phyloP scores from a whole-genome alignment of 768 basidiomycete genomes.

The Coprinellus aureogranulatus region DNA sequence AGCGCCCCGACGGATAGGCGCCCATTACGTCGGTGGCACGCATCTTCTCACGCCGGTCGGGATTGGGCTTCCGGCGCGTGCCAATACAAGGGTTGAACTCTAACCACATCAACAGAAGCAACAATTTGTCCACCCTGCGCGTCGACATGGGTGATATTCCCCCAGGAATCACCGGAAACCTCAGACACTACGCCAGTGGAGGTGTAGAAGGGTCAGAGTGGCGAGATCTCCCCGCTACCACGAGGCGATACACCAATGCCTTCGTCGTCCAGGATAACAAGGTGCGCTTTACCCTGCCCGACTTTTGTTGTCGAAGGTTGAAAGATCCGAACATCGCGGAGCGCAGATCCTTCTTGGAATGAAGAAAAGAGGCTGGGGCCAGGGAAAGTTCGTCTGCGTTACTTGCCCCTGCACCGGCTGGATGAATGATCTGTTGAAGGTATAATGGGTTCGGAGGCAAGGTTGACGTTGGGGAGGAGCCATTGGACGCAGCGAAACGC shows the following conservation, averaged over 20 bases:
- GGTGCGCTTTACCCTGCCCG: conserved; percentile 26
- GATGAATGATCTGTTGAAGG: conserved; percentile 35
- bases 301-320: neutral
- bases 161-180: conserved; percentile 41
- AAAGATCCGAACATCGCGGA: too few relatives aligned
- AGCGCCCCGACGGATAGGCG: too few relatives aligned
- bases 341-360: conserved; percentile 65
- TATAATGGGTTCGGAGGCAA: conserved; percentile 91
- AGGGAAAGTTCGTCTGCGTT: conserved; percentile 45
- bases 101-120: neutral
- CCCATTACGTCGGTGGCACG: too few relatives aligned
- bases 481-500: conserved; percentile 69
- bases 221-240: conserved; percentile 36
- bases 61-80: too few relatives aligned
- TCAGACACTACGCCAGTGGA: conserved; percentile 31
- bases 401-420: neutral
- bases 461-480: conserved; percentile 70
- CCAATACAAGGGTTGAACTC: too few relatives aligned
- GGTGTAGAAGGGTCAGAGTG: conserved; percentile 44
- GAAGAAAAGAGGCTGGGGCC: conserved; percentile 79
- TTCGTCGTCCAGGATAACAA: conserved; percentile 57
- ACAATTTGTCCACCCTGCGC: neutral
- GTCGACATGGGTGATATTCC: conserved; percentile 25
- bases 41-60: too few relatives aligned
- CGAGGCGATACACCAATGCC: conserved; percentile 66